These are phyloP conservation scores for Keithomyces neogunnii DNA, from an alignment of 2,329 filamentous ascomycete genomes.

Conservation along the genomic window DNA sequence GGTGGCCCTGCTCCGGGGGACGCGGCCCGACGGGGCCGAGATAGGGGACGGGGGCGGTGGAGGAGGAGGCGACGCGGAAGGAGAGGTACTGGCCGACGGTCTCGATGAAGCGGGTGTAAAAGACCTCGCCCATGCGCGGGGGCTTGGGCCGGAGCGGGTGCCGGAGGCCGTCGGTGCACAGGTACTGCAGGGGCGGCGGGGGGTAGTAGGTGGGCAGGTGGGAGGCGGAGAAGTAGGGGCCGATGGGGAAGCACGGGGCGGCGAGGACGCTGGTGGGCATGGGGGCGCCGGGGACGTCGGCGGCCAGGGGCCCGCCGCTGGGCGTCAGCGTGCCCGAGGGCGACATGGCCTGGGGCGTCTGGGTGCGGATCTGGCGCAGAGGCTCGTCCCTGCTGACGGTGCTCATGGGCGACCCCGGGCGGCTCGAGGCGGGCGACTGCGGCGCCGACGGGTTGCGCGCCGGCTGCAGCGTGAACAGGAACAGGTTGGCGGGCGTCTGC, in stretches of 20 bases:
- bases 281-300: conserved; percentile 31
- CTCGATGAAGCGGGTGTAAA: conserved; percentile 82
- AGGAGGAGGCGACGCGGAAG: conserved; percentile 74
- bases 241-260: conserved; percentile 36
- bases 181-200: conserved; percentile 73
- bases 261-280: conserved; percentile 24
- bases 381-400: conserved; percentile 5
- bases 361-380: conserved; percentile 18
- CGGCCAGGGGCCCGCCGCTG: conserved; percentile 14
- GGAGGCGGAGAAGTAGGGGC: conserved; percentile 73
- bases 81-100: conserved; percentile 78
- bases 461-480: conserved; percentile 76
- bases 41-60: conserved; percentile 54
- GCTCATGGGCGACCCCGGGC: neutral
- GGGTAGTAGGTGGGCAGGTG: conserved; percentile 89
- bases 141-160: conserved; percentile 86
- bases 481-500: conserved; percentile 81
- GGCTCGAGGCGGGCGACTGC: conserved; percentile 29
- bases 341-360: conserved; percentile 9
- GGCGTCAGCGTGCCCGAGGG: conserved; percentile 2
- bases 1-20: conserved; percentile 30
- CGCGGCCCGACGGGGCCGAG: conserved; percentile 45
- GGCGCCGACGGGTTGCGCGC: conserved; percentile 40
- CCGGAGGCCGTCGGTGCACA: conserved; percentile 65
- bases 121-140: conserved; percentile 79